Evolutionary conservation across 331 rosid species (phyloP).

Genomic region (Quercus lobata): DNA sequence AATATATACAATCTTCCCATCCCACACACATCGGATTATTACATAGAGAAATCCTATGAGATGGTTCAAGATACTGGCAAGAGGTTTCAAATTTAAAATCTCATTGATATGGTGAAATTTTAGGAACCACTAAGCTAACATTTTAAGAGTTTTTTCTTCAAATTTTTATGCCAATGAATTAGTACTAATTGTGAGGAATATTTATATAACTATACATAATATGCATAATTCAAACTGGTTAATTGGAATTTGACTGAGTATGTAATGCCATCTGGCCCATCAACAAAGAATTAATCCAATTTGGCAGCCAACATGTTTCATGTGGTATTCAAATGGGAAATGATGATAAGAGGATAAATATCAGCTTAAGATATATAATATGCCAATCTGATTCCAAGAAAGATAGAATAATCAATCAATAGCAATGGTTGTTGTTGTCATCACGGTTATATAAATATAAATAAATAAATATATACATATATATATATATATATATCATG

Average conservation of each 20-base stretch:
- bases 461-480: too few relatives aligned
- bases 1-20: rapidly evolving
- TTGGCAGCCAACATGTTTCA: neutral
- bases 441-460: too few relatives aligned
- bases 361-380: neutral
- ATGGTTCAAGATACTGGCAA: too few relatives aligned
- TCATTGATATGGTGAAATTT: too few relatives aligned
- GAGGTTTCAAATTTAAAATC: too few relatives aligned
- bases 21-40: rapidly evolving
- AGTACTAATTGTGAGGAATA: neutral
- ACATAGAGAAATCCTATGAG: too few relatives aligned
- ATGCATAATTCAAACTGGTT: neutral
- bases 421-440: neutral
- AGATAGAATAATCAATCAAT: neutral
- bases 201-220: neutral
- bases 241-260: neutral
- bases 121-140: too few relatives aligned
- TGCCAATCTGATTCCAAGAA: neutral
- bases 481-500: too few relatives aligned
- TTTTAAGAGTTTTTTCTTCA: too few relatives aligned
- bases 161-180: neutral
- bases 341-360: neutral
- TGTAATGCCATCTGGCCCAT: too few relatives aligned
- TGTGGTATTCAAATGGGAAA: neutral
- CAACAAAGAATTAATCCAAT: neutral